These are phyloP conservation scores for Metschnikowia chrysomelidarum DNA, from an alignment of 805 yeast genomes.

Conservation along the genomic window DNA sequence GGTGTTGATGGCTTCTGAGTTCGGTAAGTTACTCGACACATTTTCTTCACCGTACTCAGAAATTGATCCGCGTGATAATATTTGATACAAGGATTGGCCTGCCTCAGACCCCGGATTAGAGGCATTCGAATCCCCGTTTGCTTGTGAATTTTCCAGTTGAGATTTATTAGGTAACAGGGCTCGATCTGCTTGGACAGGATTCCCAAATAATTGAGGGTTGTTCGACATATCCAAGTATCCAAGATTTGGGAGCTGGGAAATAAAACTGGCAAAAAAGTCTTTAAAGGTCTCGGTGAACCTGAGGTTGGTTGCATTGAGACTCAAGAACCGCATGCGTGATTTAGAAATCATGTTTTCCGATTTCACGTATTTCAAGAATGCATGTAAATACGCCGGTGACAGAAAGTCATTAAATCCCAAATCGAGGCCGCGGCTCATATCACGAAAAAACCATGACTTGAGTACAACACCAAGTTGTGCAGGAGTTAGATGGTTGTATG, in stretches of 20 bases:
- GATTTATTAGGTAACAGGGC: background rate
- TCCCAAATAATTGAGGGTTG: conserved; percentile 65
- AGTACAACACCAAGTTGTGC: conserved; percentile 56
- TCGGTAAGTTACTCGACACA: no score
- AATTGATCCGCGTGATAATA: no score
- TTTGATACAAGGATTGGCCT: no score
- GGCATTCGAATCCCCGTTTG: background rate
- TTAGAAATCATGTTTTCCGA: conserved; percentile 19
- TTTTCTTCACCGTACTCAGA: no score
- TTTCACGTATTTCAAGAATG: conserved; percentile 33
- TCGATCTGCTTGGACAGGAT: conserved; percentile 10
- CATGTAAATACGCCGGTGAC: conserved; percentile 30
- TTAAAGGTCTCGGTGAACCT: conserved; percentile 47
- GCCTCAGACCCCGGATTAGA: no score
- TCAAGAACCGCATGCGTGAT: conserved; percentile 43
- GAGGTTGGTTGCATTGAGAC: conserved; percentile 64
- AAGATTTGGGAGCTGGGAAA: conserved; percentile 56
- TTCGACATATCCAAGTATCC: conserved; percentile 75
- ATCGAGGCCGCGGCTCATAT: conserved; percentile 67
- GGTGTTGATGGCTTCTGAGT: conserved; percentile 39
- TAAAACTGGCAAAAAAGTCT: conserved; percentile 47
- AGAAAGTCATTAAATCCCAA: conserved; percentile 77
- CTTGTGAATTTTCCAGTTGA: background rate
- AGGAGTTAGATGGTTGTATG: conserved; percentile 62
- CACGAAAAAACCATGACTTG: conserved; percentile 54